These are phyloP conservation scores for Ricinus communis DNA, from an alignment of 345 rosid genomes.

Conservation along the genomic window DNA sequence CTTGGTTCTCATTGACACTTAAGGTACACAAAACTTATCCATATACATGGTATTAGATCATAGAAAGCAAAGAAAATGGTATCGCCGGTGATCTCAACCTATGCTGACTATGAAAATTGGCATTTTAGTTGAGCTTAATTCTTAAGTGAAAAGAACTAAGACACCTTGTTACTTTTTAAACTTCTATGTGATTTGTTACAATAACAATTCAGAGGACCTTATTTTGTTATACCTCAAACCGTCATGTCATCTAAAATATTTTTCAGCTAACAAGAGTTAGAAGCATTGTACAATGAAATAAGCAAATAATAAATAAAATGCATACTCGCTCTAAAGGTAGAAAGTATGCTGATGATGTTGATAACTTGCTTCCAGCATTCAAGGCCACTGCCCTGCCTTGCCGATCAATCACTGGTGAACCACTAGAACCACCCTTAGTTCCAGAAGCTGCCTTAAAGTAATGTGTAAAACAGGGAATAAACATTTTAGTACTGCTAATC, in stretches of 20 bases:
- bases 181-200: not conserved
- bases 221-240: not conserved
- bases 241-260: not conserved
- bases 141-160: not conserved
- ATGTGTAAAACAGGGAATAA: conserved; percentile 9
- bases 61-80: too few relatives aligned
- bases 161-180: not conserved
- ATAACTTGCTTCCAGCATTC: conserved; percentile 92
- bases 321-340: conserved; percentile 86
- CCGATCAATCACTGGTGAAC: conserved; percentile 95
- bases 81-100: not conserved
- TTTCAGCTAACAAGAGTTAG: not conserved
- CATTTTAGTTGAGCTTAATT: not conserved
- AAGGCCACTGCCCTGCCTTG: conserved; percentile 95
- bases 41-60: not conserved
- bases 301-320: conserved; percentile 11
- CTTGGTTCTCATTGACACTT: too few relatives aligned
- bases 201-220: not conserved
- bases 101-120: not conserved
- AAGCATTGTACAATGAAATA: not conserved
- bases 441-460: conserved; percentile 88
- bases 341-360: conserved; percentile 89
- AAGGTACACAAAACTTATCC: too few relatives aligned
- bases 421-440: conserved; percentile 97
- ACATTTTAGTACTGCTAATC: not conserved